Conservation (phyloP, 129 eudicot genomes). For the Flaveria robusta region DNA sequence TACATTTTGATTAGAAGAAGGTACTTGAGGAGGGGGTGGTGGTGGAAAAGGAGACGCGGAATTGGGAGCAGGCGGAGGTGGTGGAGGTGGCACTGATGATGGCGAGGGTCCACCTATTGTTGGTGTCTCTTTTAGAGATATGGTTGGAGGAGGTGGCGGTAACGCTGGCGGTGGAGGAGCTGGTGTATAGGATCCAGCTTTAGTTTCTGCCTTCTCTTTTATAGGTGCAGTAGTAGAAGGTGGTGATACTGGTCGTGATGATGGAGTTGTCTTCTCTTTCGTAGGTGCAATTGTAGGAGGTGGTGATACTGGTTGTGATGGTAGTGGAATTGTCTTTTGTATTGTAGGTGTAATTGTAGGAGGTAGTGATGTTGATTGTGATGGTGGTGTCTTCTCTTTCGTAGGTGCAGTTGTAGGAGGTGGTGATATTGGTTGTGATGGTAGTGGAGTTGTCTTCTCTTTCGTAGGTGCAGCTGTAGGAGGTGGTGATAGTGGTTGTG, state of each 20-base stretch:
- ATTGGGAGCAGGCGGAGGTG: constrained; percentile 36
- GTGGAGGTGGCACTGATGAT: constrained; percentile 63
- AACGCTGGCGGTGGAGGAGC: constrained; percentile 35
- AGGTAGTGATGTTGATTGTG: constrained; percentile 39
- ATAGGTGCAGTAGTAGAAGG: constrained; percentile 24
- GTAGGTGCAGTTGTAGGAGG: constrained; percentile 35
- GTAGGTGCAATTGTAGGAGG: constrained; percentile 19
- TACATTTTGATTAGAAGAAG: no score
- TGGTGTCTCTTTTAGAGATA: constrained; percentile 20
- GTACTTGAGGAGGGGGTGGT: constrained; percentile 41
- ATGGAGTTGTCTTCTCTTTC: constrained; percentile 26
- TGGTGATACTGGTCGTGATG: constrained; percentile 44
- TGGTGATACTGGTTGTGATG: constrained; percentile 22
- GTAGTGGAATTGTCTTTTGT: constrained; percentile 3
- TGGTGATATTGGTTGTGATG: constrained; percentile 24
- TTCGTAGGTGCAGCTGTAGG: no score
- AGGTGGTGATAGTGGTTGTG: no score
- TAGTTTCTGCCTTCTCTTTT: constrained; percentile 18
- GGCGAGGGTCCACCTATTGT: constrained; percentile 32
- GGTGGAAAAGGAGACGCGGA: constrained; percentile 64
- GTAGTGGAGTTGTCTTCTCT: not conserved
- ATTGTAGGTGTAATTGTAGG: constrained; percentile 47
- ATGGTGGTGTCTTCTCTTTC: constrained; percentile 2
- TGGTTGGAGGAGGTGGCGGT: constrained; percentile 37
- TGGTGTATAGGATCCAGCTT: constrained; percentile 17